Conservation (phyloP, 257 asterid species). For the Jaltomata sinuosa region DNA sequence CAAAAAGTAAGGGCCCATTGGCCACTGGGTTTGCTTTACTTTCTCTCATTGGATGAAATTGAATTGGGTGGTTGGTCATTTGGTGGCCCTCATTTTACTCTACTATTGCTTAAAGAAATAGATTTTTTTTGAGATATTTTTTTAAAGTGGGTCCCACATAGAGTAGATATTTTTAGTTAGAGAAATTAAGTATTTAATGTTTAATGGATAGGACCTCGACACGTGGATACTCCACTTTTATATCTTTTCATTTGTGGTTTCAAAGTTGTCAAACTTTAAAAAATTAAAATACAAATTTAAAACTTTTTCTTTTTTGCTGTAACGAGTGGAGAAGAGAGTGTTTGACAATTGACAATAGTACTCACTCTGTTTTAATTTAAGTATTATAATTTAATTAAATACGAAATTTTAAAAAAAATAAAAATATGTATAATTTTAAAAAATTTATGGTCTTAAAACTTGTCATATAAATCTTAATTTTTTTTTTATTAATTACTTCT, state of each 20-base stretch:
- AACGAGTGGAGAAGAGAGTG: background rate
- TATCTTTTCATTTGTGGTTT: constrained; percentile 44
- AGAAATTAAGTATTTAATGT: background rate
- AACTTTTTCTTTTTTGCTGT: background rate
- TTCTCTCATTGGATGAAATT: background rate
- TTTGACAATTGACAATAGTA: too few species aligned
- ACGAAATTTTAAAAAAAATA: too few species aligned
- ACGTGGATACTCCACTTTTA: constrained; percentile 39
- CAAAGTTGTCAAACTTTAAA: constrained; percentile 25
- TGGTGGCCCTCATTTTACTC: background rate
- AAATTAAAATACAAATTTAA: background rate
- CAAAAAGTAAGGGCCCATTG: constrained; percentile 24
- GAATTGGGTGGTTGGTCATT: background rate
- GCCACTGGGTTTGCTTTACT: background rate
- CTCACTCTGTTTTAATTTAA: too few species aligned
- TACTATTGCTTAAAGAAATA: background rate
- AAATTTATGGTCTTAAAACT: too few species aligned
- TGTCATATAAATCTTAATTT: too few species aligned
- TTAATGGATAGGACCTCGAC: constrained; percentile 36
- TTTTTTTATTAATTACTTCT: too few species aligned
- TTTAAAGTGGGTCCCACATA: constrained; percentile 17
- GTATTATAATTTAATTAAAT: too few species aligned
- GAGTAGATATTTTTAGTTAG: constrained; percentile 45
- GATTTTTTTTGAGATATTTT: constrained; percentile 10
- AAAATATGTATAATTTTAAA: too few species aligned